A percentile compares a stretch with the other conserved stretches of the same genome.
These are phyloP conservation scores for Tricholoma bakamatsutake DNA, from an alignment of 768 basidiomycete genomes.

Conservation along the genomic window DNA sequence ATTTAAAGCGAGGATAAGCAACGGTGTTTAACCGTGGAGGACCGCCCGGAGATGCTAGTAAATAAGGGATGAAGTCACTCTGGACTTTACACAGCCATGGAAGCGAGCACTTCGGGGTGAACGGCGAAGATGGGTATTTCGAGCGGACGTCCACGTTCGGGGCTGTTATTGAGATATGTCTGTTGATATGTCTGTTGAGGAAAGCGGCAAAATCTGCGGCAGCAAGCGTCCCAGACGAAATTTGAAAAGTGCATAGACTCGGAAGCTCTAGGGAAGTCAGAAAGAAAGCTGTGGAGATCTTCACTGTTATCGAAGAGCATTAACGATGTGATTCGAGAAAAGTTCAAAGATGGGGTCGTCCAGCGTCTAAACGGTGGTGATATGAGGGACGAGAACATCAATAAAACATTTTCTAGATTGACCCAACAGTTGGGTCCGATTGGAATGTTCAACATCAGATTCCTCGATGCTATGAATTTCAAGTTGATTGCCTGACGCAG, in stretches of 20 bases:
- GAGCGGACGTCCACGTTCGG: background rate
- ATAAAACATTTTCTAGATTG: background rate
- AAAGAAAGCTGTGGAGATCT: background rate
- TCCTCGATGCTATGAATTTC: too few relatives aligned
- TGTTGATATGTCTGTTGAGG: background rate
- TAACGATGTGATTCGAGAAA: background rate
- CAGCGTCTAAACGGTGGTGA: background rate
- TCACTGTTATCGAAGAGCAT: background rate
- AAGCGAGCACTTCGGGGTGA: background rate
- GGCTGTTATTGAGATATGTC: background rate
- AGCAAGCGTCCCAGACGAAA: background rate
- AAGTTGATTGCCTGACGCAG: too few relatives aligned
- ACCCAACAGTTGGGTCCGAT: background rate
- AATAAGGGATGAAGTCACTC: background rate
- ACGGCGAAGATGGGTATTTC: background rate
- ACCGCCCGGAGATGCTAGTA: background rate
- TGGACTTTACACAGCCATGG: background rate
- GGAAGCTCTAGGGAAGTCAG: background rate
- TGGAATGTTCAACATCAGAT: too few relatives aligned
- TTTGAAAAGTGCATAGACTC: background rate
- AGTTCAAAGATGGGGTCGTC: background rate
- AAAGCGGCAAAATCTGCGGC: background rate
- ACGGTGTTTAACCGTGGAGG: background rate
- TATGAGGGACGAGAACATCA: background rate
- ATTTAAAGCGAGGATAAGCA: background rate